Evolutionary conservation across 352 stramenopile species (phyloP).

Genomic region (Globisporangium nodosum): DNA sequence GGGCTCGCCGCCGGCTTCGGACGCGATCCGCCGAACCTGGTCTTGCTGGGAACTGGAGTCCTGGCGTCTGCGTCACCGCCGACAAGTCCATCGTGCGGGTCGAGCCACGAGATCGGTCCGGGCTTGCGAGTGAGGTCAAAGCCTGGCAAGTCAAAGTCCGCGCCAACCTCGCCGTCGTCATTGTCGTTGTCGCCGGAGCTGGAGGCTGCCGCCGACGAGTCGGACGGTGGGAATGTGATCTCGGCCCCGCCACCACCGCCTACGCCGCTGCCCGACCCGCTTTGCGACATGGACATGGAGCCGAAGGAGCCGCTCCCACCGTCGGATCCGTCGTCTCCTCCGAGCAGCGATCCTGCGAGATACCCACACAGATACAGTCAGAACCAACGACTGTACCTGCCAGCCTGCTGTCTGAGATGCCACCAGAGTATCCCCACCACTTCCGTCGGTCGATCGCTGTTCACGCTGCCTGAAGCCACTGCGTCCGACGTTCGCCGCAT

Average conservation of each 20-base stretch:
- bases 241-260: neutral
- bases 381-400: neutral
- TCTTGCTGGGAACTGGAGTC: neutral
- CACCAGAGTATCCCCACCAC: conserved; percentile 3
- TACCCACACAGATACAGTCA: neutral
- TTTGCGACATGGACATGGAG: conserved; percentile 2
- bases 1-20: neutral
- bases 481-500: neutral
- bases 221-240: conserved; percentile 6
- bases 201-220: neutral
- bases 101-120: neutral
- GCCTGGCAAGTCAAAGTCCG: neutral
- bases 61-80: neutral
- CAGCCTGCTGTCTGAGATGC: too few relatives aligned
- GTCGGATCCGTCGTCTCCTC: neutral
- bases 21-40: neutral
- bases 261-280: neutral
- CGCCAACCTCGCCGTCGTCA: neutral
- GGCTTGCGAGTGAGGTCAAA: neutral
- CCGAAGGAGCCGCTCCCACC: neutral
- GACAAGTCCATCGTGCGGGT: neutral
- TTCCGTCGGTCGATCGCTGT: conserved; percentile 4
- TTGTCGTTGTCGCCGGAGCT: neutral
- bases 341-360: conserved; percentile 7
- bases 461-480: too few relatives aligned